These are phyloP conservation scores for Paramyrothecium roridum DNA, from an alignment of 2,329 filamentous ascomycete species.

Conservation along the genomic window DNA sequence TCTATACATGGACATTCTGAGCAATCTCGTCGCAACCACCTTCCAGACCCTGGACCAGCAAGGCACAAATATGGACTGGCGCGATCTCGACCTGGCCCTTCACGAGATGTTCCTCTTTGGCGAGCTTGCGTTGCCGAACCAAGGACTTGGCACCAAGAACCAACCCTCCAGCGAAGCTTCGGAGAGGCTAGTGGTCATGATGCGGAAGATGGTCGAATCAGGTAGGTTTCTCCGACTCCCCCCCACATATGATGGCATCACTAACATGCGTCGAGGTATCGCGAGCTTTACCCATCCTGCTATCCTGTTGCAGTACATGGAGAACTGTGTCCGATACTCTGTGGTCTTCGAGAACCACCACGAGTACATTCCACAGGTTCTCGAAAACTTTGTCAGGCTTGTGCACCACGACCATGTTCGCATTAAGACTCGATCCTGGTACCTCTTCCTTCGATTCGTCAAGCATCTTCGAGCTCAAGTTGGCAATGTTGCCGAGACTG, in stretches of 20 bases:
- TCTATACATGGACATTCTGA: constrained; percentile 85
- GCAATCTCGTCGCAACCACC: constrained; percentile 81
- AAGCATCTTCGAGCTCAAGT: constrained; percentile 83
- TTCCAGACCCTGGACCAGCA: constrained; percentile 77
- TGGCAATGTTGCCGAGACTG: constrained; percentile 83
- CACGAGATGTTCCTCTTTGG: constrained; percentile 96
- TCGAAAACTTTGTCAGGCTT: constrained; percentile 88
- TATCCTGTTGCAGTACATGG: constrained; percentile 95
- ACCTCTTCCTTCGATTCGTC: constrained; percentile 89
- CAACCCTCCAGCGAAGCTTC: constrained; percentile 76
- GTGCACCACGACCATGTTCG: constrained; percentile 86
- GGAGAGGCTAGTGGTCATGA: constrained; percentile 83
- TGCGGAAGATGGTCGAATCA: constrained; percentile 92
- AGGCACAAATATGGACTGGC: constrained; percentile 80
- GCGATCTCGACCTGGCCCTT: constrained; percentile 88
- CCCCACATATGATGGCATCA: not conserved
- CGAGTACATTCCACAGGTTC: constrained; percentile 76
- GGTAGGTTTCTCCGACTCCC: constrained; percentile 49
- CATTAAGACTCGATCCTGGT: constrained; percentile 91
- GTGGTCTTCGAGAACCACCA: constrained; percentile 86
- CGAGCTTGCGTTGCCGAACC: constrained; percentile 85
- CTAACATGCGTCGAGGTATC: constrained; percentile 56
- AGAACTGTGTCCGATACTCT: constrained; percentile 93
- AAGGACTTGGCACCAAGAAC: constrained; percentile 82
- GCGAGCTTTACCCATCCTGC: constrained; percentile 85